A percentile compares a stretch with the other conserved stretches of the same genome.
Conservation (phyloP, 768 basidiomycete species). For the Phlebiopsis gigantea region DNA sequence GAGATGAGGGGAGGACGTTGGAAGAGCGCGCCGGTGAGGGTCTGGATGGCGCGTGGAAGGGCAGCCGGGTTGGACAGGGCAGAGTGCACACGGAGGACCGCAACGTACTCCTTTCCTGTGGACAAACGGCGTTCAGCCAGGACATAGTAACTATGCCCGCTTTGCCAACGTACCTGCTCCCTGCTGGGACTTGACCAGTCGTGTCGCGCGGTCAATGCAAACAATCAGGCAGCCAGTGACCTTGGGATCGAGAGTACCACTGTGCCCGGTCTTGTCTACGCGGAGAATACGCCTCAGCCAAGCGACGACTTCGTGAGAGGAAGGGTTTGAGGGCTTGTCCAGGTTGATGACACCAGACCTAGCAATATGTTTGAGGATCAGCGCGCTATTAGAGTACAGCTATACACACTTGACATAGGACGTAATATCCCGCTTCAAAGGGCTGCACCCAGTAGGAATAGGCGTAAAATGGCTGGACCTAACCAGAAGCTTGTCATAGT, state of each 20-base stretch:
- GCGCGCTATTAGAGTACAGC: background rate
- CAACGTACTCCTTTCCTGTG: slow-evolving; percentile 95
- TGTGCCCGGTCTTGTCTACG: slow-evolving; percentile 98
- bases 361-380: background rate
- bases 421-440: slow-evolving; percentile 89
- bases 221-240: slow-evolving; percentile 99
- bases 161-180: slow-evolving; percentile 68
- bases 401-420: slow-evolving; percentile 79
- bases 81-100: slow-evolving; percentile 90
- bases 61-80: slow-evolving; percentile 74
- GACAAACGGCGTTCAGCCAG: slow-evolving; percentile 19
- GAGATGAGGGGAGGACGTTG: slow-evolving; percentile 99
- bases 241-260: slow-evolving; percentile 97
- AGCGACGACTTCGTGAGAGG: slow-evolving; percentile 98
- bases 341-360: slow-evolving; percentile 99
- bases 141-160: background rate
- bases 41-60: slow-evolving; percentile 91
- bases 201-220: slow-evolving; percentile 97
- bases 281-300: slow-evolving; percentile 97
- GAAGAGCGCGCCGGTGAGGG: slow-evolving; percentile 95
- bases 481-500: slow-evolving; percentile 95
- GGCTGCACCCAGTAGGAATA: slow-evolving; percentile 89
- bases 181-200: slow-evolving; percentile 97
- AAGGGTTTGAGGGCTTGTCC: slow-evolving; percentile 99
- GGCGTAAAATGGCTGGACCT: slow-evolving; percentile 98